Conservation (phyloP, 257 asterid species). For the Solanum pennellii region DNA sequence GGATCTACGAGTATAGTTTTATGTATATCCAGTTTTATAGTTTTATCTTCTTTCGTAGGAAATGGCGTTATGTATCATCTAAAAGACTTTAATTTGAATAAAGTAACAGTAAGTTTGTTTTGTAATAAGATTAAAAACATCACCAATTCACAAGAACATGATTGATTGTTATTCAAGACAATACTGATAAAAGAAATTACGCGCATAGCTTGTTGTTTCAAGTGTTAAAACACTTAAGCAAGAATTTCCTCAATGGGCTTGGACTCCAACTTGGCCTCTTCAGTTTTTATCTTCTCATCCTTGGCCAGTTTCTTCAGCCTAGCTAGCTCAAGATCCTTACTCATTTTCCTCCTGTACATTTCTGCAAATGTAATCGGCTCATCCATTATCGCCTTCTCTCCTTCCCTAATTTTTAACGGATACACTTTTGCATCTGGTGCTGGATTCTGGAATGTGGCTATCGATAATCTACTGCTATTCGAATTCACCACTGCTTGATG, state of each 20-base stretch:
- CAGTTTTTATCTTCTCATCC: constrained; percentile 23
- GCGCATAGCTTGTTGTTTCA: not conserved
- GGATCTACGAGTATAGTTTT: too few relatives aligned
- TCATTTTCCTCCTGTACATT: constrained; percentile 84
- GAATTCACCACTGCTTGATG: constrained; percentile 92
- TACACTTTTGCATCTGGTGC: constrained; percentile 61
- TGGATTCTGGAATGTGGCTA: constrained; percentile 85
- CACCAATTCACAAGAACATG: not conserved
- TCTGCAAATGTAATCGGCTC: constrained; percentile 51
- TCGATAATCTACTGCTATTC: constrained; percentile 48
- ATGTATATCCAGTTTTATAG: too few relatives aligned
- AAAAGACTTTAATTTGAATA: too few relatives aligned
- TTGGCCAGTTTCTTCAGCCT: constrained; percentile 50
- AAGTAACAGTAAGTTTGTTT: too few relatives aligned
- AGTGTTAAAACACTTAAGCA: constrained; percentile 3
- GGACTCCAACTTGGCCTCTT: constrained; percentile 5
- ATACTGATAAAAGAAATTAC: not conserved
- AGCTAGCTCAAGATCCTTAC: constrained; percentile 57
- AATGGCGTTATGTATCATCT: not conserved
- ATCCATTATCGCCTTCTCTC: constrained; percentile 40
- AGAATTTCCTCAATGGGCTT: constrained; percentile 30
- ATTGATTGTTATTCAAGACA: not conserved
- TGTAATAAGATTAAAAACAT: not conserved
- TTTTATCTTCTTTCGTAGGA: not conserved
- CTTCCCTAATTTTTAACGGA: constrained; percentile 46